Base-by-base conservation (phyloP, 441 rosid genomes). In the Viola pubescens region DNA sequence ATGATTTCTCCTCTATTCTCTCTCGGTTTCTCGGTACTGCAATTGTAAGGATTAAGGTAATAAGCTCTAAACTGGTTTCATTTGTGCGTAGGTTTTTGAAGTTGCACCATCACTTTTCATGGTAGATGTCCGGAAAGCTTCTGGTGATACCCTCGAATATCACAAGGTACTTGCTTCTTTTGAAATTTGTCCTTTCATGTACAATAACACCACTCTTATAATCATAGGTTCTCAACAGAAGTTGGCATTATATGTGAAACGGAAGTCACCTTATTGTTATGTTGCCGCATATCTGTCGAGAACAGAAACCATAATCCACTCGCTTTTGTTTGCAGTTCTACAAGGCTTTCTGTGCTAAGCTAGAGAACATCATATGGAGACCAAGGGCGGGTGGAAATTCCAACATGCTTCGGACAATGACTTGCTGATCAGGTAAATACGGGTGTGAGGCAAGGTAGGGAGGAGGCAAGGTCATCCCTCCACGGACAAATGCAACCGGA, bases 51-150 rank as follows among this genome's bases (percentile, higher is more conserved):
- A 47, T n/a, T 9, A 9, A 7, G 39, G 37, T 48, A 41, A 9
- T 39, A 37, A 56, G 54, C 60, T 48, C 42, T 16, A 59, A 52
- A 9, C 10, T 12, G 3, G 13, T 56, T 42, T 58, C 56, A 19
- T 34, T 60, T 43, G 38, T 50, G 16, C 42, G 11, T 57, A 92
- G 98, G 80, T 87, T 58, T 92, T 65, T 68, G 95, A 92, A 82
- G 97, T 92, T 64, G 97, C 95, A 16, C 92, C 92, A 8, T 79
- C 89, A 3, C 89, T 92, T 68, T 89, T 86, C 88, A 87, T 89
- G 98, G 84, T 81, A 57, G 96, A 92, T 63, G 84, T 79, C 37
- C 78, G 94, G 60, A 92, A 92, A 72, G 96, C 98, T 38, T 80
- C 94, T 48, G 97, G 97, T 56, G 96, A 92, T 61, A 79, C 92